These are phyloP conservation scores for Candida pseudoviswanathii DNA, from an alignment of 1,139 yeast species.

Conservation along the genomic window DNA sequence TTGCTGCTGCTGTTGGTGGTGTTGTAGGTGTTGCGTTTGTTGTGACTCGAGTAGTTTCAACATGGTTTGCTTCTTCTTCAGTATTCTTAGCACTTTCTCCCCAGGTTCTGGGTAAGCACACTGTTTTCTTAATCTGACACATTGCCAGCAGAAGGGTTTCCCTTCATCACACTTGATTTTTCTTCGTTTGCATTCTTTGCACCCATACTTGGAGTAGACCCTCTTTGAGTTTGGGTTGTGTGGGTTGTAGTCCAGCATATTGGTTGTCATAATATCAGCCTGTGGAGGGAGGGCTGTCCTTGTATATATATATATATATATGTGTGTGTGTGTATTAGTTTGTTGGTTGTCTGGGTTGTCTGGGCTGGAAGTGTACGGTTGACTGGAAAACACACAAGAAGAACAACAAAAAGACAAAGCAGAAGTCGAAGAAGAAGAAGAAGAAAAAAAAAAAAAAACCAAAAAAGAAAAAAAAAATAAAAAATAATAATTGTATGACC, in stretches of 20 bases:
- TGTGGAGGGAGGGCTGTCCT: too few species aligned
- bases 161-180: slow-evolving; percentile 59
- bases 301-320: too few species aligned
- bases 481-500: too few species aligned
- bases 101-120: slow-evolving; percentile 39
- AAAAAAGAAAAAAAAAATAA: too few species aligned
- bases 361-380: too few species aligned
- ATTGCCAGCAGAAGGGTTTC: slow-evolving; percentile 57
- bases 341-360: too few species aligned
- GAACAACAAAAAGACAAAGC: too few species aligned
- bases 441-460: too few species aligned
- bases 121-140: slow-evolving; percentile 33
- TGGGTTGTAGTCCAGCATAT: slow-evolving; percentile 1
- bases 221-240: slow-evolving; percentile 11
- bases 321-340: too few species aligned
- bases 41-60: slow-evolving; percentile 7
- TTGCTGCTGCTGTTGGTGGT: slow-evolving; percentile 3
- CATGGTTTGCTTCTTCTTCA: slow-evolving; percentile 20
- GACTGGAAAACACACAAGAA: too few species aligned
- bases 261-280: not conserved
- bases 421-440: too few species aligned
- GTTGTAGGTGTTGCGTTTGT: not conserved
- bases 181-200: slow-evolving; percentile 44
- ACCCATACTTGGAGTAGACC: slow-evolving; percentile 39
- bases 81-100: slow-evolving; percentile 33